Evolutionary conservation across 306 rosid genomes (phyloP), one percentile per base, ranked within the genome.

Genomic region (Quercus cerris): DNA sequence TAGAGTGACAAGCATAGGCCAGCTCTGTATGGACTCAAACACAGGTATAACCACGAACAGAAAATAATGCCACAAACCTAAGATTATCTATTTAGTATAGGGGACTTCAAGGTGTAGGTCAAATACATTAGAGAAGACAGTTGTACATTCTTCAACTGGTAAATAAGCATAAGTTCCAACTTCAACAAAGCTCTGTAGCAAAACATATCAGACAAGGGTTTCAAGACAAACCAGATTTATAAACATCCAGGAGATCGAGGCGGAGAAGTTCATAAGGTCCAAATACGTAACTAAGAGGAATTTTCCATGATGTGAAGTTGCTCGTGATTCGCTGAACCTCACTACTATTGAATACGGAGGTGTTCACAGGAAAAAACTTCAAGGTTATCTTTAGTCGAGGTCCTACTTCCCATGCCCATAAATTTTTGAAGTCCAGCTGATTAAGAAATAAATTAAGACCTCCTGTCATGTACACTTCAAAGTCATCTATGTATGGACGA

Each of bases 221-320:
- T 75, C 80, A 74, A 82, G 69, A 83, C 90, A 62, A 83, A 94
- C 99, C 44, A 74, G 79, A 31, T 49, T 81, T 75, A 75, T 81
- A 89, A 83, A 83, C 91, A 35, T 88, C 93, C 22, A 55, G 85
- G 67, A 92, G 87, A 58, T 89, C 91, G 90, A 90, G 82, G 80
- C 87, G 86, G 82, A 91, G 78, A 77, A 94, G 93, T 83, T 94
- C 99, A 74, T 91, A 94, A 3, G 99, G 99, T 84, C 99, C 99
- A 78, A 90, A 90, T 27, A 90, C 38, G 80, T 91, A 90, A 5
- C 30, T 71, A 46, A 3, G 83, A 83, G 79, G 71, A 86, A 93
- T 81, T 0, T 8, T 0, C 99, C 99, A 94, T n/a, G 92, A 70
- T 33, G 85, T 31, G 76, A 84, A 85, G 8, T 3, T 0, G 61